A percentile compares a stretch with the other conserved stretches of the same genome.
Conservation (phyloP, 306 rosid genomes). For the Cicer pinnatifidum region DNA sequence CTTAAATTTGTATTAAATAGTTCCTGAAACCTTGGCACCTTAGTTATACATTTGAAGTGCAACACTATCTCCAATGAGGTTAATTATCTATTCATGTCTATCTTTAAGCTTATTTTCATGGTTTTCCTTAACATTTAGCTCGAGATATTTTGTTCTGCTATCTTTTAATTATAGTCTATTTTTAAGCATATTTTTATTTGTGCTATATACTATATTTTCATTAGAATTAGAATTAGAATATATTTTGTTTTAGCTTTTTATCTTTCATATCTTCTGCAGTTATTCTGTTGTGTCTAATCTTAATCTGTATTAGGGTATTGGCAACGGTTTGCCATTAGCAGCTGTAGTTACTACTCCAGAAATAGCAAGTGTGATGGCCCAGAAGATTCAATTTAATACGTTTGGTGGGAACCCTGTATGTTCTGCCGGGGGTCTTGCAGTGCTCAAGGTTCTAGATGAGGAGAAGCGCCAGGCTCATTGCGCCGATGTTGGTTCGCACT, state of each 20-base stretch:
- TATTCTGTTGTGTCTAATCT: slow-evolving; percentile 33
- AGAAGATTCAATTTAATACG: slow-evolving; percentile 80
- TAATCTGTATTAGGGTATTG: slow-evolving; percentile 74
- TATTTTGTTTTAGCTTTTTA: slow-evolving; percentile 18
- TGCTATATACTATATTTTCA: slow-evolving; percentile 4
- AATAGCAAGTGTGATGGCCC: slow-evolving; percentile 82
- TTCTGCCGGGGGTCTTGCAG: slow-evolving; percentile 91
- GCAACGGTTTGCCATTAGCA: slow-evolving; percentile 91
- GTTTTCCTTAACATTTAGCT: slow-evolving; percentile 1
- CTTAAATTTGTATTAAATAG: background rate
- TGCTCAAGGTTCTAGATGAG: slow-evolving; percentile 77
- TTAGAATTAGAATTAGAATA: background rate
- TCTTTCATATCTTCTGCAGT: slow-evolving; percentile 17
- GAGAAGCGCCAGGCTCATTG: slow-evolving; percentile 92
- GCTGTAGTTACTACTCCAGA: slow-evolving; percentile 93
- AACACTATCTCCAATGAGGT: background rate
- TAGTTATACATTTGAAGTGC: slow-evolving; percentile 35
- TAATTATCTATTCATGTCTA: background rate
- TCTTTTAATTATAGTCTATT: background rate
- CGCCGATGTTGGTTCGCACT: slow-evolving; percentile 74
- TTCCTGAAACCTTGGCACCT: slow-evolving; percentile 12
- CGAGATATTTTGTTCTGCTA: background rate
- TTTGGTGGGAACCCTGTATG: slow-evolving; percentile 95
- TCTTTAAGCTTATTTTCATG: slow-evolving; percentile 7
- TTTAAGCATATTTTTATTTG: background rate